Base-by-base conservation (phyloP, 2,329 filamentous ascomycete species). In the Fusarium compactum region DNA sequence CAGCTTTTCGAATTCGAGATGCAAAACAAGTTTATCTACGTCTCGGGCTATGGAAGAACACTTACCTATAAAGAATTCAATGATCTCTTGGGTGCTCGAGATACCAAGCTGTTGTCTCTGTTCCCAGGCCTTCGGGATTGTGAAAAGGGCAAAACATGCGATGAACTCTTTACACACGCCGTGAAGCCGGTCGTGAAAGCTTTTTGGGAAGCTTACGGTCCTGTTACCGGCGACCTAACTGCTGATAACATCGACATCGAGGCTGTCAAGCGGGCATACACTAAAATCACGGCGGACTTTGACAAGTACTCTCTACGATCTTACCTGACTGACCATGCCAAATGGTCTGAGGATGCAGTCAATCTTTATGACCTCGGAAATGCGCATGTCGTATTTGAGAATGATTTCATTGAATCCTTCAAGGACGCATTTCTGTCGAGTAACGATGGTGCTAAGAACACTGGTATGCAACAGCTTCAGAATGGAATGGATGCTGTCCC, bases 1-100 rank as follows among this genome's bases (percentile, higher is more conserved):
- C 22, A 59, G 1, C 16, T 54, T 0, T 59, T 59, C 5, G 22
- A 38, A 2, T 54, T 59, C 16, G 56, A 59, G 40, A 59, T 59
- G 48, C 8, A 59, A n/a, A 59, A 54, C 48, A 59, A 59, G 1
- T 59, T 59, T n/a, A 45, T 59, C 1, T 55, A 55, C 4, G 30
- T 55, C 0, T 59, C 48, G 1, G 57, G 48, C 15, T 59, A 55
- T 4, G 48, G 24, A 0, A 29, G 54, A 24, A 55, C 40, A 0
- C 2, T 59, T 0, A 55, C 48, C 0, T 59, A 59, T 1, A 11
- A 25, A 0, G 15, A 9, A 2, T 59, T 59, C 14, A 40, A 45
- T 1, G 6, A 53, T 0, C 47, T 58, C 0, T 8, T 58, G 5
- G 9, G 15, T 0, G 1, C 3, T 2, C 3, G 6, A 0, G 56